A percentile compares a stretch with the other conserved stretches of the same genome.
phyloP scores from a whole-genome alignment of 1,284 basidiomycete species.

The Apiotrichum montevideense region DNA sequence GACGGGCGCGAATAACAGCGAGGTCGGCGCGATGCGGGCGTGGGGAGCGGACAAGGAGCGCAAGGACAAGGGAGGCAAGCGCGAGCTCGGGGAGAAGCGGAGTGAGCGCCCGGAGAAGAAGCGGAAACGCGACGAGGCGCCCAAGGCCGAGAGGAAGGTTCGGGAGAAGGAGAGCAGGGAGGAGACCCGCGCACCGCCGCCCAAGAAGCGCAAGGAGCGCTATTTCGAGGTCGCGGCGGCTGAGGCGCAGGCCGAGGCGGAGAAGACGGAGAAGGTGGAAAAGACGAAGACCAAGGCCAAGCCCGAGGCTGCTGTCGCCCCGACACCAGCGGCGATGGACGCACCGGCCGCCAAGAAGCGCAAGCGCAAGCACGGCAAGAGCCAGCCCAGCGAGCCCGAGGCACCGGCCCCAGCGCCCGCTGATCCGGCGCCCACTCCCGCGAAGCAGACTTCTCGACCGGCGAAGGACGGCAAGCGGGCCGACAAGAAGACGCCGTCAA shows the following conservation, averaged over 20 bases:
- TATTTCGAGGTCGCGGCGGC: not conserved
- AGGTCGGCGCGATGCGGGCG: constrained; percentile 23
- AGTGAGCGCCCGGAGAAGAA: constrained; percentile 2
- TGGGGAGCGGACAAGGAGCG: constrained; percentile 25
- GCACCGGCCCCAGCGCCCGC: not conserved
- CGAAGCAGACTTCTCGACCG: too few relatives aligned
- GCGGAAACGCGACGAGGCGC: not conserved
- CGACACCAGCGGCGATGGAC: not conserved
- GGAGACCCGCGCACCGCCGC: not conserved
- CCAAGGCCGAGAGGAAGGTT: not conserved
- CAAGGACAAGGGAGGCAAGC: not conserved
- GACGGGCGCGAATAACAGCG: constrained; percentile 30
- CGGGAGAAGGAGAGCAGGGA: not conserved
- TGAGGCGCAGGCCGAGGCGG: not conserved
- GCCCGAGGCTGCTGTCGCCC: not conserved
- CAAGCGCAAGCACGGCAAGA: constrained; percentile 17
- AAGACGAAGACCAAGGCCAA: not conserved
- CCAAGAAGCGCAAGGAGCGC: constrained; percentile 4
- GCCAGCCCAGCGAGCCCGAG: not conserved
- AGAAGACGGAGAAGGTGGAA: not conserved
- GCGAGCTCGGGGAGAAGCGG: not conserved
- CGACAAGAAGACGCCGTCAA: constrained; percentile 8
- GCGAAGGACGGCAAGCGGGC: not conserved
- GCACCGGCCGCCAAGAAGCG: constrained; percentile 9
- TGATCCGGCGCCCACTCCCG: not conserved